phyloP scores from a whole-genome alignment of 257 asterid species.

The Solanum chiquidenum region DNA sequence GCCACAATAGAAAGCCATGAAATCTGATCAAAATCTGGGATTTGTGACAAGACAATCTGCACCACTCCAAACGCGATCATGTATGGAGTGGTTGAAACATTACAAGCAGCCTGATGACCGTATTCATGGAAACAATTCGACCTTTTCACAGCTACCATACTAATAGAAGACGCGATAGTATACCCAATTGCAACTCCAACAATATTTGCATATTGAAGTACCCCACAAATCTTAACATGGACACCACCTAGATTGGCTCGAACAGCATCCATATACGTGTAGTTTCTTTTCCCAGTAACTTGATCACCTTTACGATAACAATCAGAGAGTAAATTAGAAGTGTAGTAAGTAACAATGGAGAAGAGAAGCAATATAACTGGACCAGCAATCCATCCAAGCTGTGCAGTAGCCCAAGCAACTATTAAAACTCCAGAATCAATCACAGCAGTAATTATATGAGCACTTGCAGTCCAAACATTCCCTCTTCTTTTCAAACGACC shows the following conservation, averaged over 20 bases:
- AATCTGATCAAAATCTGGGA: background rate
- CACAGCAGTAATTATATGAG: background rate
- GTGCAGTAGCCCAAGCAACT: conserved; percentile 20
- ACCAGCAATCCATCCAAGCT: conserved; percentile 67
- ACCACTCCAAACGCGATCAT: background rate
- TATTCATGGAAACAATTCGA: conserved; percentile 43
- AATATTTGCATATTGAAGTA: conserved; percentile 45
- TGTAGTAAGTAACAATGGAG: conserved; percentile 38
- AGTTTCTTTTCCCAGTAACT: background rate
- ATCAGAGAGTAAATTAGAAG: conserved; percentile 45
- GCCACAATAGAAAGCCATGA: background rate
- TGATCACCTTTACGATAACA: conserved; percentile 36
- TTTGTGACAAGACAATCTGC: background rate
- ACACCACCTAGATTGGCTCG: background rate
- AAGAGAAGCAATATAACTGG: conserved; percentile 33
- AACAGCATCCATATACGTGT: background rate
- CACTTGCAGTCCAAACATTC: background rate
- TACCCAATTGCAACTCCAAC: conserved; percentile 50
- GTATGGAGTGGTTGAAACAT: background rate
- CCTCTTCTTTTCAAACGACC: background rate
- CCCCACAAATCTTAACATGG: conserved; percentile 43
- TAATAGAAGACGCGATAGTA: conserved; percentile 58
- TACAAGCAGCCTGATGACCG: conserved; percentile 44
- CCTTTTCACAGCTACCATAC: conserved; percentile 63
- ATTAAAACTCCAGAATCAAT: background rate